Evolutionary conservation across 2,329 filamentous ascomycete genomes (phyloP), one percentile per base, ranked within the genome.

Genomic region (Mycosphaerella sp.): DNA sequence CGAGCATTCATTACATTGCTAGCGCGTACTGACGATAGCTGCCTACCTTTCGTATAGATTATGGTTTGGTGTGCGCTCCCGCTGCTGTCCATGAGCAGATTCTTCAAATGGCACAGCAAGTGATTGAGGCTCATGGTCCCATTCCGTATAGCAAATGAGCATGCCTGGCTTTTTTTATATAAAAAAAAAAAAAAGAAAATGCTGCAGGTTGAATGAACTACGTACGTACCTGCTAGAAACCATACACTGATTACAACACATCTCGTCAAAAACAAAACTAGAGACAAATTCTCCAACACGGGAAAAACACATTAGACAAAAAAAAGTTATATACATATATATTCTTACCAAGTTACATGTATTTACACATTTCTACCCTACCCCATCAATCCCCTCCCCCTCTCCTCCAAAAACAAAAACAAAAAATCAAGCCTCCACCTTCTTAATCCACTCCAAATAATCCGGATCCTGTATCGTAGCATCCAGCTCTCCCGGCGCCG

Each of bases 401-500:
- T 6, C 26, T 17, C 14, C 14, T 1, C 14, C 14, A 17, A 17
- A 17, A 17, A 17, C 1, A 17, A 17, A 17, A 17, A 17, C 1
- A 17, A 17, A 29, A 29, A 29, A 1, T 29, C 41, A 21, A 43
- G 14, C 48, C 38, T 51, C 48, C 21, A 21, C 41, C 41, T 58
- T 55, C 44, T 53, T 58, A 17, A 60, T 54, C 34, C 54, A 54
- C 21, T 58, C 55, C 14, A 40, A 21, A 41, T 59, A 62, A 21
- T 56, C 60, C 14, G 60, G 60, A 49, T 62, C 60, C 21, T 40
- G 17, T 10, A 62, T 55, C 12, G 50, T 62, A 3, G 76, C 55
- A 48, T 75, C 73, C 38, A 72, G 64, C 2, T 59, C 64, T 34
- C 66, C 68, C 9, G 62, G 57, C 1, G 63, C 69, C 48, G 65